Conservation (phyloP, 768 basidiomycete genomes). For the Mycena crocata region DNA sequence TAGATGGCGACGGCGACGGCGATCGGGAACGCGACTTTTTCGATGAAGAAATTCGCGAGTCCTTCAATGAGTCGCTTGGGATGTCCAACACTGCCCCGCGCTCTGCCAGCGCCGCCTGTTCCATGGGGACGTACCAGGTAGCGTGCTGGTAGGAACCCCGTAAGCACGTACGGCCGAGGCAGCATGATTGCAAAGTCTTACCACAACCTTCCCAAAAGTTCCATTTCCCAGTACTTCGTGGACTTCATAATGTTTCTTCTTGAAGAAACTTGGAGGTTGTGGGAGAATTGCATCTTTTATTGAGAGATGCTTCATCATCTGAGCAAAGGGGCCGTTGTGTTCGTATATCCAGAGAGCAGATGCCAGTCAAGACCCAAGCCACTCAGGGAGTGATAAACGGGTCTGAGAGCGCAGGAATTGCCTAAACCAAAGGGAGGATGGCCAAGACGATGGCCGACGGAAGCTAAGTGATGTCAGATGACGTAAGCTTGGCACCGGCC, state of each 20-base stretch:
- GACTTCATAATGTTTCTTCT: slow-evolving; percentile 86
- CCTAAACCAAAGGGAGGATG: no score
- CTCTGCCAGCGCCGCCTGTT: slow-evolving; percentile 66
- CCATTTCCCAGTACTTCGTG: slow-evolving; percentile 83
- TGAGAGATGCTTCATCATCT: slow-evolving; percentile 55
- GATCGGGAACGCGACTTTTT: slow-evolving; percentile 28
- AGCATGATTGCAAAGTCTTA: slow-evolving; percentile 37
- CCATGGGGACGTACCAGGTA: slow-evolving; percentile 81
- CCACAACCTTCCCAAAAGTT: slow-evolving; percentile 92
- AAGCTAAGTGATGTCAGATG: no score
- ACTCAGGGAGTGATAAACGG: no score
- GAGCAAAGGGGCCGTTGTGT: neutral
- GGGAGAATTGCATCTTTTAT: slow-evolving; percentile 74
- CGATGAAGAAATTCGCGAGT: slow-evolving; percentile 28
- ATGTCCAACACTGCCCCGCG: slow-evolving; percentile 64
- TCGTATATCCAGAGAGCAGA: neutral
- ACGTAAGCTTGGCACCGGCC: no score
- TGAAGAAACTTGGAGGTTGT: slow-evolving; percentile 86
- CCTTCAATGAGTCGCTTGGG: slow-evolving; percentile 23
- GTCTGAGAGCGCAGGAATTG: no score
- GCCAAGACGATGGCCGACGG: no score
- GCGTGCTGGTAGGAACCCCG: no score
- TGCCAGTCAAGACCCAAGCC: neutral
- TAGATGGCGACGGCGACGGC: slow-evolving; percentile 40
- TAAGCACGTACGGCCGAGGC: neutral